Conservation (phyloP, 2,329 filamentous ascomycete genomes). For the Colletotrichum lini region DNA sequence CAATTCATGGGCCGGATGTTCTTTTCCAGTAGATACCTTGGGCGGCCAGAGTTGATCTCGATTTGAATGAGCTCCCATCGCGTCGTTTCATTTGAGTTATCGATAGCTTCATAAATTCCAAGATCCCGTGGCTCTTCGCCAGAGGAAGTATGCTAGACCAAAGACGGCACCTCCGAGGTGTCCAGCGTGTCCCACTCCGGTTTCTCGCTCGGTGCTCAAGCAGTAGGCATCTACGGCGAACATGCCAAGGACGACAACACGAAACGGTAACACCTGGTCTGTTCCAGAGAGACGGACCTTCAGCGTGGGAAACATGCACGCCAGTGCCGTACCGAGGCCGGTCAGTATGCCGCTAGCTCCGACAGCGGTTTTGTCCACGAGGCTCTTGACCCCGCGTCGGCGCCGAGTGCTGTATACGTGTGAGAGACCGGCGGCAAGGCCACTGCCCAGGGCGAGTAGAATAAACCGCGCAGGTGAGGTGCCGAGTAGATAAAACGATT, state of each 20-base stretch:
- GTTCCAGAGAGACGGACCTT: conserved; percentile 34
- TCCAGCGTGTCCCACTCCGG: conserved; percentile 32
- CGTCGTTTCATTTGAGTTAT: not conserved
- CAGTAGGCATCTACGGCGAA: conserved; percentile 31
- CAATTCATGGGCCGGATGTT: conserved; percentile 12
- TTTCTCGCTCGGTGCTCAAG: conserved; percentile 29
- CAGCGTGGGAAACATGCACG: conserved; percentile 30
- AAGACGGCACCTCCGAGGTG: conserved; percentile 36
- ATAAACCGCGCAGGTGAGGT: conserved; percentile 19
- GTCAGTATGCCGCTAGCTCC: conserved; percentile 32
- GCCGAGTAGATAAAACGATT: conserved; percentile 17
- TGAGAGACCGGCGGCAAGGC: conserved; percentile 22
- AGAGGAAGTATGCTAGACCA: conserved; percentile 29
- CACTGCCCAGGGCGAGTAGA: conserved; percentile 29
- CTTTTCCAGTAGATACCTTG: conserved; percentile 20
- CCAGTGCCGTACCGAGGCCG: conserved; percentile 33
- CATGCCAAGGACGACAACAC: conserved; percentile 27
- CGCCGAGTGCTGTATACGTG: conserved; percentile 12
- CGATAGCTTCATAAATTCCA: conserved; percentile 23
- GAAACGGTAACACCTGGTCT: conserved; percentile 20
- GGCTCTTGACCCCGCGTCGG: conserved; percentile 1
- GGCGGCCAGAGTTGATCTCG: conserved; percentile 37
- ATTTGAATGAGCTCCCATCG: not conserved
- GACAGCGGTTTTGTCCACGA: conserved; percentile 15
- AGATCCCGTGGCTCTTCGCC: conserved; percentile 11